Conservation (phyloP, 768 basidiomycete species). For the Amanita subjunquillea region DNA sequence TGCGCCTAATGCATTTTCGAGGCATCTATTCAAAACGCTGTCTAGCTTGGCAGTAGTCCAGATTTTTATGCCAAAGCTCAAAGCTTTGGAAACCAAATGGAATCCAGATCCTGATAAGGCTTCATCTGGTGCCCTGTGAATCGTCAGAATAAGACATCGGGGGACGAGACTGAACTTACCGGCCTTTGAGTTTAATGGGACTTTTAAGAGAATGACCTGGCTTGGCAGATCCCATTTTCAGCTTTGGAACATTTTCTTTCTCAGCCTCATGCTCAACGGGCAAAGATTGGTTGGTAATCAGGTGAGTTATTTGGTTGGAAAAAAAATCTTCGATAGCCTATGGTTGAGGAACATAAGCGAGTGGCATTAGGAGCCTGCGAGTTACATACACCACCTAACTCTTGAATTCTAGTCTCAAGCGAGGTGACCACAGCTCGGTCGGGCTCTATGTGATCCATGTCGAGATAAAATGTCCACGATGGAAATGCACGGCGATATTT, state of each 20-base stretch:
- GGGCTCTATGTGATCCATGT: conserved; percentile 41
- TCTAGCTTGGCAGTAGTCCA: conserved; percentile 71
- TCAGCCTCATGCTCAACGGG: conserved; percentile 29
- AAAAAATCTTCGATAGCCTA: conserved; percentile 88
- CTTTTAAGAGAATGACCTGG: conserved; percentile 36
- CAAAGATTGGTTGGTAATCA: conserved; percentile 57
- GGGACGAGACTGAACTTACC: conserved; percentile 29
- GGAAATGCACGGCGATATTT: conserved; percentile 88
- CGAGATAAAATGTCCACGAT: conserved; percentile 77
- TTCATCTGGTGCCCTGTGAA: conserved; percentile 18
- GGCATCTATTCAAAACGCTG: conserved; percentile 62
- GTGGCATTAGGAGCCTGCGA: background rate
- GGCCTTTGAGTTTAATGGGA: conserved; percentile 50
- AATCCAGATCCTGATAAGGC: conserved; percentile 14
- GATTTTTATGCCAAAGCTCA: conserved; percentile 70
- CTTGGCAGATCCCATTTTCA: conserved; percentile 15
- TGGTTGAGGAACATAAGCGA: background rate
- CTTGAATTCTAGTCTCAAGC: conserved; percentile 46
- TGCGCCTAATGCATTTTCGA: conserved; percentile 18
- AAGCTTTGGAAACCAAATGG: conserved; percentile 56
- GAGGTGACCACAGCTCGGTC: conserved; percentile 22
- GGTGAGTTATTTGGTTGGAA: conserved; percentile 76
- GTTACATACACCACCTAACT: conserved; percentile 69
- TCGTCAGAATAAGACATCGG: background rate
- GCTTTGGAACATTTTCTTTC: conserved; percentile 56